Conservation (phyloP, 108 stramenopile genomes). For the Cyclotella sp. region DNA sequence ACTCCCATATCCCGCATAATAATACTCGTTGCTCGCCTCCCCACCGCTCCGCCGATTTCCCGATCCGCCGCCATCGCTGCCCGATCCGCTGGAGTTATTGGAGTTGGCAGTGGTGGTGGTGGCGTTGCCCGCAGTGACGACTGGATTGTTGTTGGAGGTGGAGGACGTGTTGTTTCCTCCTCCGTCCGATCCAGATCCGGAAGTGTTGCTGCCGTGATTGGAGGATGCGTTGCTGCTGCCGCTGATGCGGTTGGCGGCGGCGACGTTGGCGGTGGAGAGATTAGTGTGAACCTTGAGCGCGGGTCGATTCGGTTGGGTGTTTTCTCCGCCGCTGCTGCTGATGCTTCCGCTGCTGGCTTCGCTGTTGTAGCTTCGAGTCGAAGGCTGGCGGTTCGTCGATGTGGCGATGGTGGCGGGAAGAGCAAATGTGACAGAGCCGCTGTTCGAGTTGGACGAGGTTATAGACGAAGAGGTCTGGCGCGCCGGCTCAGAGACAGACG, state of each 20-base stretch:
- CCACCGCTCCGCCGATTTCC: conserved; percentile 25
- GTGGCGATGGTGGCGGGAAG: conserved; percentile 1
- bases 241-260: conserved; percentile 2
- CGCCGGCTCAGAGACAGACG: neutral
- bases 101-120: conserved; percentile 22
- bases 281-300: neutral
- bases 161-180: conserved; percentile 10
- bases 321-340: conserved; percentile 14
- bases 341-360: conserved; percentile 17
- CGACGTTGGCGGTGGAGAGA: neutral
- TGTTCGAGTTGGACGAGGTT: conserved; percentile 13
- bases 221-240: neutral
- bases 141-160: conserved; percentile 23
- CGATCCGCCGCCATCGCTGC: conserved; percentile 28
- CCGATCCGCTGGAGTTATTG: conserved; percentile 31
- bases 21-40: conserved; percentile 38
- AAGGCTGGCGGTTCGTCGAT: neutral
- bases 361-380: neutral
- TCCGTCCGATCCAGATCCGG: conserved; percentile 3
- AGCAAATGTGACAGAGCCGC: conserved; percentile 15
- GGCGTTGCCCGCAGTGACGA: conserved; percentile 16
- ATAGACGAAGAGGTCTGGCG: conserved; percentile 9
- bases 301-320: neutral
- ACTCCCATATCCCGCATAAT: conserved; percentile 37
- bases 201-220: neutral